Evolutionary conservation across 1,284 basidiomycete genomes (phyloP), one percentile per base, ranked within the genome.

Genomic region (Cryptococcus depauperatus): DNA sequence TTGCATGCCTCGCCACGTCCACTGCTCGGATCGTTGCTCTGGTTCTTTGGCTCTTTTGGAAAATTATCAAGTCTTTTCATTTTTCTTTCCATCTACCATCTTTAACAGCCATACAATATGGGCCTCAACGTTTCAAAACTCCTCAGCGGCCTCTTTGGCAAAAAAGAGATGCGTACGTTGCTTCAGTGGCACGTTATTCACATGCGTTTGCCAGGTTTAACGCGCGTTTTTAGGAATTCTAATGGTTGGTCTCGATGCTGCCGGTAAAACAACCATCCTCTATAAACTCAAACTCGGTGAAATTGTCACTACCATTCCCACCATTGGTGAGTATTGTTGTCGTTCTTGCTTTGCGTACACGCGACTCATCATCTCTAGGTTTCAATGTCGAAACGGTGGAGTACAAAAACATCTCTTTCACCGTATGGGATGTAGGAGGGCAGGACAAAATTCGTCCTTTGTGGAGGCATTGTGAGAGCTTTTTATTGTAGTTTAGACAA

Each of bases 221-320:
- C 11, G 5, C 26, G 10, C 37, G 25, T n/a, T n/a, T n/a, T 32
- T 57, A 77, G 75, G 76, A 58, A 79, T 78, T 61, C 73, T 83
- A 58, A 79, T 79, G 78, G 78, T 98, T 65, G 89, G 90, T 71
- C 85, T 98, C 61, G 92, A 96, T 70, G 92, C 92, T 61, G 91
- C 91, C 59, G 92, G 91, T 53, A 92, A 93, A 76, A 93, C 89
- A 54, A 96, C 95, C 68, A 98, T 97, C 66, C 78, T 98, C 61
- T 97, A 96, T 80, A 97, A 97, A 79, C 79, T 79, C 59, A 97
- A 98, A 78, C 82, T 97, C 46, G 92, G 92, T 72, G 93, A 97
- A 77, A 96, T 93, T 73, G 93, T 98, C 69, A 97, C 93, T 56
- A 97, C 93, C 55, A 97, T 98, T 72, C 93, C 93, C 51, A 98